A percentile compares a stretch with the other conserved stretches of the same genome.
These are phyloP conservation scores for Macrophomina tecta DNA, from an alignment of 2,329 filamentous ascomycete genomes.

Conservation along the genomic window DNA sequence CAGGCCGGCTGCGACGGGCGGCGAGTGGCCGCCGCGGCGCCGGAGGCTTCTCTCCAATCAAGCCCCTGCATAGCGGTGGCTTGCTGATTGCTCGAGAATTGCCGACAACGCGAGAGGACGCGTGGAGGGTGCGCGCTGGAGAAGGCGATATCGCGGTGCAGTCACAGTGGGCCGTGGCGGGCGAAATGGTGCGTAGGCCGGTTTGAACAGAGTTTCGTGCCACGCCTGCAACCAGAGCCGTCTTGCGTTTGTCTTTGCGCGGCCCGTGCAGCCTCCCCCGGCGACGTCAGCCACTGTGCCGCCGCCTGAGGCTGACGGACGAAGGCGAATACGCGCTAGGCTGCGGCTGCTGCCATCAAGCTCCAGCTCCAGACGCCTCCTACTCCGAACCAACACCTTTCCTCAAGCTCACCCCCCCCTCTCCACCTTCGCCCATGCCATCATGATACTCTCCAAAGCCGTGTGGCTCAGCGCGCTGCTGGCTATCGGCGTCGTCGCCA, in stretches of 20 bases:
- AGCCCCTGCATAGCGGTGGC: background rate
- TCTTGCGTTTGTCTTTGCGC: background rate
- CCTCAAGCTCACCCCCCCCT: background rate
- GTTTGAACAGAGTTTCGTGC: background rate
- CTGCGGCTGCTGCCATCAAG: slow-evolving; percentile 18
- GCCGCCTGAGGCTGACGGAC: slow-evolving; percentile 24
- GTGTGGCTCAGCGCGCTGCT: slow-evolving; percentile 54
- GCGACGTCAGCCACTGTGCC: slow-evolving; percentile 10
- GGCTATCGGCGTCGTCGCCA: slow-evolving; percentile 52
- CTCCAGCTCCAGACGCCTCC: slow-evolving; percentile 24
- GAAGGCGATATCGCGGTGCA: background rate
- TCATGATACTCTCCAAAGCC: slow-evolving; percentile 29
- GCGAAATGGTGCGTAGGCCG: background rate
- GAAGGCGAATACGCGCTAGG: slow-evolving; percentile 24
- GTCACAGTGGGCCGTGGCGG: background rate
- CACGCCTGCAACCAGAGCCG: slow-evolving; percentile 12
- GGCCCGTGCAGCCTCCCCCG: background rate
- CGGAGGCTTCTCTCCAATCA: background rate
- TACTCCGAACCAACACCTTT: slow-evolving; percentile 16
- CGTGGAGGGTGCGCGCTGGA: background rate
- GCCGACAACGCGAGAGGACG: background rate
- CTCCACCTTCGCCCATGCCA: slow-evolving; percentile 19
- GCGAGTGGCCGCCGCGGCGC: background rate
- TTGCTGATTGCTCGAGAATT: background rate
- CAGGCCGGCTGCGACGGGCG: background rate